phyloP scores from a whole-genome alignment of 2,329 filamentous ascomycete species.

The Phialophora macrospora region DNA sequence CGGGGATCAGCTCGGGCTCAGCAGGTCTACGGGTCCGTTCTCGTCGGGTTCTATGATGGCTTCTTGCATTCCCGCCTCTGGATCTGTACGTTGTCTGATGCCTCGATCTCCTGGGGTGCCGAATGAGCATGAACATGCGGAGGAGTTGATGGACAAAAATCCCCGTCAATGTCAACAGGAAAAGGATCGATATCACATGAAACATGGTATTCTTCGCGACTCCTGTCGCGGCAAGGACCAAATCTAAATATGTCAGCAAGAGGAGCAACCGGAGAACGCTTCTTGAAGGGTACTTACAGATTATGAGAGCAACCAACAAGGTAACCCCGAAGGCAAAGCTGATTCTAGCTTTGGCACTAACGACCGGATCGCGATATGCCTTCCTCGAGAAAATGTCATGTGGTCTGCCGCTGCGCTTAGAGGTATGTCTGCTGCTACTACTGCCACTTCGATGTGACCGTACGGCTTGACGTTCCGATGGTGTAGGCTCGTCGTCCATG shows the following conservation, averaged over 20 bases:
- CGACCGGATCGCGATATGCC: constrained; percentile 48
- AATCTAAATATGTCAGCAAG: constrained; percentile 58
- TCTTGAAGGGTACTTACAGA: constrained; percentile 62
- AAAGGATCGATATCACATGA: constrained; percentile 77
- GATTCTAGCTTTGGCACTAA: constrained; percentile 48
- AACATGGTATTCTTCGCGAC: constrained; percentile 70
- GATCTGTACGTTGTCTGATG: constrained; percentile 43
- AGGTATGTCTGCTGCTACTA: constrained; percentile 18
- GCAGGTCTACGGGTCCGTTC: constrained; percentile 43
- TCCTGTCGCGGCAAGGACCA: constrained; percentile 71
- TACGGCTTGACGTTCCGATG: constrained; percentile 13
- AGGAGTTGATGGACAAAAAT: constrained; percentile 82
- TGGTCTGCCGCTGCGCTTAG: constrained; percentile 8
- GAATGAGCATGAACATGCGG: constrained; percentile 70
- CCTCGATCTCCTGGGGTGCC: constrained; percentile 51
- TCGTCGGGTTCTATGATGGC: constrained; percentile 63
- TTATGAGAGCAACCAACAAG: constrained; percentile 61
- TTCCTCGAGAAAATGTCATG: constrained; percentile 55
- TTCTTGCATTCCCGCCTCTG: constrained; percentile 54
- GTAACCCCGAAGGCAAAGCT: constrained; percentile 70
- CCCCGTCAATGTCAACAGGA: constrained; percentile 73
- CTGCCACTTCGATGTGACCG: constrained; percentile 21
- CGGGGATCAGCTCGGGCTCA: constrained; percentile 50
- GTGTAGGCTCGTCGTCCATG: constrained; percentile 13
- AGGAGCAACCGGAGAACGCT: constrained; percentile 7